These are phyloP conservation scores for Pinus albicaulis DNA, from an alignment of 75 land plant genomes.

Conservation along the genomic window DNA sequence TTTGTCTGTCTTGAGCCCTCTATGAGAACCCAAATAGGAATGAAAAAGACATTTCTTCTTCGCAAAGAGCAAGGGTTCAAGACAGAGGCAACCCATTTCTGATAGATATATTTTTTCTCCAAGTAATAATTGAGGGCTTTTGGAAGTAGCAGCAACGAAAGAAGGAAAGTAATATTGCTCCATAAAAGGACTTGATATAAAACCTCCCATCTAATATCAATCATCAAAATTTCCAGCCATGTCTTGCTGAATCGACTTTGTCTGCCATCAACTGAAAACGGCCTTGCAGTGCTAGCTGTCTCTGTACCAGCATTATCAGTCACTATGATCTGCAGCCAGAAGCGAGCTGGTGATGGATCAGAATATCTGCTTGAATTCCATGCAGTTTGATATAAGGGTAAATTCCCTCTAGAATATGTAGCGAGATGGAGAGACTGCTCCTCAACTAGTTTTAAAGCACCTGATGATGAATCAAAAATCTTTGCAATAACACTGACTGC, in stretches of 20 bases:
- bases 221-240: constrained; percentile 20
- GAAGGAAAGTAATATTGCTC: constrained; percentile 21
- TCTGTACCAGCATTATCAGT: constrained; percentile 17
- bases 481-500: constrained; percentile 34
- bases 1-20: constrained; percentile 16
- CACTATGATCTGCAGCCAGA: constrained; percentile 29
- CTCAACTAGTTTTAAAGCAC: constrained; percentile 14
- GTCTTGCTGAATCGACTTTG: constrained; percentile 9
- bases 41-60: constrained; percentile 1
- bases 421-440: constrained; percentile 19
- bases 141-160: constrained; percentile 27
- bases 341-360: constrained; percentile 19
- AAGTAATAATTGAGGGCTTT: constrained; percentile 20
- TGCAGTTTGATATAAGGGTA: constrained; percentile 18
- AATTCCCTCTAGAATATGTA: not conserved
- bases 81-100: constrained; percentile 20
- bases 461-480: constrained; percentile 23
- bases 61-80: constrained; percentile 1
- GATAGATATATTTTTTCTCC: constrained; percentile 15
- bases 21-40: constrained; percentile 11
- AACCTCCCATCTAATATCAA: constrained; percentile 44
- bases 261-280: constrained; percentile 44
- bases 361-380: constrained; percentile 30
- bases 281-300: constrained; percentile 20
- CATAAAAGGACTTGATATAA: constrained; percentile 34